Evolutionary conservation across 2,329 filamentous ascomycete genomes (phyloP), one percentile per base, ranked within the genome.

Genomic region (Xylaria multiplex): DNA sequence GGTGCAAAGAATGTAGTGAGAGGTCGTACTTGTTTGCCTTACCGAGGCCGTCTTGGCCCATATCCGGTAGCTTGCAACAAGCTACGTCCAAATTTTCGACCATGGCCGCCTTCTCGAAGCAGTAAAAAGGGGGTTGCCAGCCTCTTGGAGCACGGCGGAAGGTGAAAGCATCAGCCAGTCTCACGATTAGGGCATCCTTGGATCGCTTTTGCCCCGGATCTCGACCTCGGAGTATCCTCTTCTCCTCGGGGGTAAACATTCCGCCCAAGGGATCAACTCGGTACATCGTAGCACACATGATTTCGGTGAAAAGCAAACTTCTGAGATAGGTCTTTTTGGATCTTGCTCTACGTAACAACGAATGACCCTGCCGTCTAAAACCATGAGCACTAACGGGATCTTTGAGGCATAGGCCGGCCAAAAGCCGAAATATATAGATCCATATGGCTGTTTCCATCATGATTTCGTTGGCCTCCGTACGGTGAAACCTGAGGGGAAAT

Each of bases 91-190:
- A n/a, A 5, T 14, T 11, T 37, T 64, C 60, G 7, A 6, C 14
- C 22, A 67, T 11, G 37, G 4, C 45, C 24, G 45, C 61, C 22
- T 22, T 61, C 32, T 24, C 8, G 35, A 65, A 58, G 57, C 65
- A 61, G 56, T 46, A 42, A 13, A 60, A 40, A 37, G 61, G 45
- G 22, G 53, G 52, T 14, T 49, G 32, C 40, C 22, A 62, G 22
- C 14, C 32, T 46, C 48, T 67, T 4, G 62, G 61, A 3, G 49
- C 46, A 24, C 61, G 61, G 40, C 61, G 61, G 48, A 62, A 67
- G 14, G 65, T 61, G 22, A 67, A 53, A 24, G 50, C 52, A 55
- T 65, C 58, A 43, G 65, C 61, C 16, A 67, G 57, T 42, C 46
- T 67, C 42, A 54, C 35, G 13, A 67, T 32, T 9, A 65, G 62